Percentiles rank a stretch among this genome's conserved stretches.
These are phyloP conservation scores for Apiospora saccharicola DNA, from an alignment of 2,329 filamentous ascomycete genomes.

Conservation along the genomic window DNA sequence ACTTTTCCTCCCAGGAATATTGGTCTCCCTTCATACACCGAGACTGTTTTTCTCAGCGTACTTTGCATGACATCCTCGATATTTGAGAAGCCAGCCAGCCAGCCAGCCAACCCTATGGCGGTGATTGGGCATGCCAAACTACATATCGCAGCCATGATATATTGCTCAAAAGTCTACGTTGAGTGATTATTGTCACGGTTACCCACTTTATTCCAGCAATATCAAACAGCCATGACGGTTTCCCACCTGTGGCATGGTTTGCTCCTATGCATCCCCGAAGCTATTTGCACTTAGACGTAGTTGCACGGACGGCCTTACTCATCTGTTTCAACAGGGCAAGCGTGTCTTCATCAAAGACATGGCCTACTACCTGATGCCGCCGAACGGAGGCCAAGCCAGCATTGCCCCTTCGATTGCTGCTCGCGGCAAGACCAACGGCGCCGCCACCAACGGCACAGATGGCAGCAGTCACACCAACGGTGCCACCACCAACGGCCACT, in stretches of 20 bases:
- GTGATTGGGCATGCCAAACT: slow-evolving; percentile 1
- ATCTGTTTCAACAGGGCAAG: slow-evolving; percentile 68
- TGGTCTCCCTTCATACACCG: neutral
- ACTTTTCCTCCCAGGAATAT: neutral
- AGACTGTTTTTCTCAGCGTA: neutral
- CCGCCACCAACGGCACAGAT: slow-evolving; percentile 39
- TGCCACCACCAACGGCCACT: slow-evolving; percentile 57
- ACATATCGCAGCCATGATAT: neutral
- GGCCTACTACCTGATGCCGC: slow-evolving; percentile 87
- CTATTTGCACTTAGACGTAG: neutral
- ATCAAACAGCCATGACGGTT: neutral
- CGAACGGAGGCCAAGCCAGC: slow-evolving; percentile 69
- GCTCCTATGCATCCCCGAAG: neutral
- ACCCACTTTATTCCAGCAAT: neutral
- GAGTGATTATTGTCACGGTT: neutral
- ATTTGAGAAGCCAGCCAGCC: neutral
- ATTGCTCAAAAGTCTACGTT: neutral
- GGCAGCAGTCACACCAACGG: slow-evolving; percentile 40
- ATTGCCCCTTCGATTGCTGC: slow-evolving; percentile 77
- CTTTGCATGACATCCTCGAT: neutral
- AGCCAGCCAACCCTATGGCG: neutral
- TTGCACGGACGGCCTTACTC: slow-evolving; percentile 8
- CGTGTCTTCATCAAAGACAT: slow-evolving; percentile 99
- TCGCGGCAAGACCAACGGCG: slow-evolving; percentile 53
- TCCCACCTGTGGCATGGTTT: neutral